Evolutionary conservation across 148 eudicot genomes (phyloP).

Genomic region (Rhododendron mucronatum): DNA sequence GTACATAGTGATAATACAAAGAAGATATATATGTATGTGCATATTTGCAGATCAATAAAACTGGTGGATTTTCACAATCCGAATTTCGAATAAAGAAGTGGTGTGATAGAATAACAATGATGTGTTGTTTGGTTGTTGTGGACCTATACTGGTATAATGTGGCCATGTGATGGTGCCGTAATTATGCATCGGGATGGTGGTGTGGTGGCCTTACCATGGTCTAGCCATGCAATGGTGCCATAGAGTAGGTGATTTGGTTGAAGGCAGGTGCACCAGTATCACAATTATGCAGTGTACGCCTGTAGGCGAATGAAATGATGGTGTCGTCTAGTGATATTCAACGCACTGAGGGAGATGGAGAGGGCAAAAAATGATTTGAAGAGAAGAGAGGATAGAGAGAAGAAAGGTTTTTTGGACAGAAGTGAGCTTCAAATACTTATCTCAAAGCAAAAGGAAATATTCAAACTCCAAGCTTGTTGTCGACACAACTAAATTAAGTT

Average conservation of each 20-base stretch:
- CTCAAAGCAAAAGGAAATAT: too few species aligned
- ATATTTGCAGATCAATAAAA: background rate
- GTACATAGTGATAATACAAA: background rate
- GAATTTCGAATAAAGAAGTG: background rate
- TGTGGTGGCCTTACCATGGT: background rate
- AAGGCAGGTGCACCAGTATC: background rate
- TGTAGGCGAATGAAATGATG: background rate
- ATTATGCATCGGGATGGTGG: background rate
- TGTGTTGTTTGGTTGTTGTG: background rate
- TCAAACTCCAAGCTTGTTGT: too few species aligned
- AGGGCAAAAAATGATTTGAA: background rate
- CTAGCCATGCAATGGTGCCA: background rate
- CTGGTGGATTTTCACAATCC: background rate
- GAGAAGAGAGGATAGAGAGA: background rate
- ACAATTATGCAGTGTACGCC: background rate
- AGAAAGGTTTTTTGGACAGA: background rate
- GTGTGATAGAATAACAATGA: background rate
- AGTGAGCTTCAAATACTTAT: too few species aligned
- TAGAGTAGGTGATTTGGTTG: background rate
- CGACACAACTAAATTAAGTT: too few species aligned
- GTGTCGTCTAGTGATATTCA: background rate
- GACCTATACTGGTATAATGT: background rate
- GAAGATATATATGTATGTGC: background rate
- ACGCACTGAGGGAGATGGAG: background rate
- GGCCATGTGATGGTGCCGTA: background rate